Percentiles rank a stretch among this genome's conserved stretches.
Evolutionary conservation across 306 rosid genomes (phyloP).

Genomic region (Purshia tridentata): DNA sequence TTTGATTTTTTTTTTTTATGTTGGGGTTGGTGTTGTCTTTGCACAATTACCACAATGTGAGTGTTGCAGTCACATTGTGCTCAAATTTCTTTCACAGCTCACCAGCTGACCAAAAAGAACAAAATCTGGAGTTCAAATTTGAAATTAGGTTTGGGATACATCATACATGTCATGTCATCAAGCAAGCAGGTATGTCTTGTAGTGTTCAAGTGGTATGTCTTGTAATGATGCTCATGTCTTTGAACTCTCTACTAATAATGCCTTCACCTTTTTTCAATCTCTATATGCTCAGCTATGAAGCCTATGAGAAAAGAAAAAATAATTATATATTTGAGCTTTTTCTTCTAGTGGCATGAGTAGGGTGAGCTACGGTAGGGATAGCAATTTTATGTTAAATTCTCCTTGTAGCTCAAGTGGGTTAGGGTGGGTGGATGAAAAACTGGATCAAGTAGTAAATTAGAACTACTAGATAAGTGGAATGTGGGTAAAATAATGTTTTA

Average conservation of each 20-base stretch:
- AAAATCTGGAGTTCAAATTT: conserved; percentile 2
- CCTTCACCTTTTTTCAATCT: not conserved
- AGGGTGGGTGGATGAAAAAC: no score
- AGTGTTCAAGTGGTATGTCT: not conserved
- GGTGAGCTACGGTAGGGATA: no score
- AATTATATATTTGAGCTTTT: no score
- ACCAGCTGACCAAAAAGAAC: not conserved
- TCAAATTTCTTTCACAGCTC: not conserved
- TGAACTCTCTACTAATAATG: not conserved
- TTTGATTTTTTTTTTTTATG: no score
- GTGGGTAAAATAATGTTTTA: no score
- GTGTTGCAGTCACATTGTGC: no score
- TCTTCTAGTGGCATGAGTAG: no score
- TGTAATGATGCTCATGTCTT: not conserved
- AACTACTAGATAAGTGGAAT: no score
- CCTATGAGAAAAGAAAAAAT: not conserved
- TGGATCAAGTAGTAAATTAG: no score
- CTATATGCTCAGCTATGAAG: not conserved
- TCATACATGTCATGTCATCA: not conserved
- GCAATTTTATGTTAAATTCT: no score
- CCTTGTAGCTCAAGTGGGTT: no score
- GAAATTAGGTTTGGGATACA: not conserved
- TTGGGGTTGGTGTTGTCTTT: not conserved
- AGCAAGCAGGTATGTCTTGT: conserved; percentile 7
- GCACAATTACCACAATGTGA: conserved; percentile 1